Evolutionary conservation across 163 green algal species (phyloP), one percentile per base, ranked within the genome.

Genomic region (Picocystis sp.): DNA sequence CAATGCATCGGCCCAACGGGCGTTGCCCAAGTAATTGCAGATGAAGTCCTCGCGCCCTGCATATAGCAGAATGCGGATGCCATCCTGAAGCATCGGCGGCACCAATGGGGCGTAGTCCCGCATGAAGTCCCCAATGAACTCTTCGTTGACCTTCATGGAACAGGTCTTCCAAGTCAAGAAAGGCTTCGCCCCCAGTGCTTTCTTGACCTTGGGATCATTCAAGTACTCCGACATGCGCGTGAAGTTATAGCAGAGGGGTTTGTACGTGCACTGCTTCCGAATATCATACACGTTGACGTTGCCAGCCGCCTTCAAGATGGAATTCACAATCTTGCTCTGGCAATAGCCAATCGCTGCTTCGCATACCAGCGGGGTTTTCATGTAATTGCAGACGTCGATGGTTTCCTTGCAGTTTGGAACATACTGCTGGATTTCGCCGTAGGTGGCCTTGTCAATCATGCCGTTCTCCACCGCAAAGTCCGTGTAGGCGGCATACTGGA

Each of bases 251-350:
- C 70, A 79, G 1, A 78, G 66, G 2, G 58, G 52, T n/a, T 56
- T 55, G 43, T 65, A 69, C 14, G 57, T 58, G 56, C 87, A 95
- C 49, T 76, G 38, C 65, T 85, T 82, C 50, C 75, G 74, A 64
- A 93, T 83, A 67, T 95, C 85, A 57, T 95, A 95, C 51, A 85
- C 69, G 49, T 84, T 85, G 56, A 89, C 75, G 6, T 61, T 49
- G 48, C 54, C 52, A 1, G 51, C 57, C 11, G 43, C 65, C 1
- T 52, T 60, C 57, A 92, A 69, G 52, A 90, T 74, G 48, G 50
- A 58, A 21, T 69, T 44, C 42, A 80, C 78, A 23, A 72, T 66
- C n/a, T 45, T 65, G 13, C 58, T 52, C 63, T 86, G 71, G 75
- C 82, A 90, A 50, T 79, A 77, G 43, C 77, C 23, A 25, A 91